Evolutionary conservation across 1,139 yeast genomes (phyloP).

Genomic region (Blastobotrys indianensis): DNA sequence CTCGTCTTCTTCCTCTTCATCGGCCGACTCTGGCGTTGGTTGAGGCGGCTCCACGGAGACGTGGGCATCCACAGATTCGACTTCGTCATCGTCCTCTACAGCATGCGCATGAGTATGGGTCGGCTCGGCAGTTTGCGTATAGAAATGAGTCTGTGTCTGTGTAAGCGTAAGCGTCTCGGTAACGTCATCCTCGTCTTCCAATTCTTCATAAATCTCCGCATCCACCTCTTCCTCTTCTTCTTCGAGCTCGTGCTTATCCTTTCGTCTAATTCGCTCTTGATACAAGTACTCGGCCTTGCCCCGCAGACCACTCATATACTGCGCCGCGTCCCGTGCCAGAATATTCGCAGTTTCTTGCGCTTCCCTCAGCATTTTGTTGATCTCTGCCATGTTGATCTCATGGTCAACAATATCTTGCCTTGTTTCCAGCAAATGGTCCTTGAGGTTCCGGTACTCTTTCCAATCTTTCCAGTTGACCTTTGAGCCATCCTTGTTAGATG

Average conservation of each 20-base stretch:
- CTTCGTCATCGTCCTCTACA: slow-evolving; percentile 11
- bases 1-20: slow-evolving; percentile 4
- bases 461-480: slow-evolving; percentile 53
- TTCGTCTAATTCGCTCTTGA: slow-evolving; percentile 46
- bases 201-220: slow-evolving; percentile 25
- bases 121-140: too few species aligned
- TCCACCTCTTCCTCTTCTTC: slow-evolving; percentile 21
- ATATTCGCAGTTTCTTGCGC: slow-evolving; percentile 56
- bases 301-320: slow-evolving; percentile 63
- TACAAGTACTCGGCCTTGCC: slow-evolving; percentile 78
- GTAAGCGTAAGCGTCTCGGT: slow-evolving; percentile 1
- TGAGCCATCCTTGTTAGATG: slow-evolving; percentile 39
- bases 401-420: slow-evolving; percentile 53
- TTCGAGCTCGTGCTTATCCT: slow-evolving; percentile 15
- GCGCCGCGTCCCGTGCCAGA: slow-evolving; percentile 62
- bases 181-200: slow-evolving; percentile 15
- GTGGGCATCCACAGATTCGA: slow-evolving; percentile 9
- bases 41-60: not conserved
- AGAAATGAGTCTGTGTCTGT: not conserved
- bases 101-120: not conserved
- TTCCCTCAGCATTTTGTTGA: slow-evolving; percentile 49
- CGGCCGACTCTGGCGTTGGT: not conserved
- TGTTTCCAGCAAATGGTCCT: slow-evolving; percentile 47
- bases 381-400: slow-evolving; percentile 44
- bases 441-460: slow-evolving; percentile 58